These are phyloP conservation scores for Toxicodendron radicans DNA, from an alignment of 345 rosid genomes.

Conservation along the genomic window DNA sequence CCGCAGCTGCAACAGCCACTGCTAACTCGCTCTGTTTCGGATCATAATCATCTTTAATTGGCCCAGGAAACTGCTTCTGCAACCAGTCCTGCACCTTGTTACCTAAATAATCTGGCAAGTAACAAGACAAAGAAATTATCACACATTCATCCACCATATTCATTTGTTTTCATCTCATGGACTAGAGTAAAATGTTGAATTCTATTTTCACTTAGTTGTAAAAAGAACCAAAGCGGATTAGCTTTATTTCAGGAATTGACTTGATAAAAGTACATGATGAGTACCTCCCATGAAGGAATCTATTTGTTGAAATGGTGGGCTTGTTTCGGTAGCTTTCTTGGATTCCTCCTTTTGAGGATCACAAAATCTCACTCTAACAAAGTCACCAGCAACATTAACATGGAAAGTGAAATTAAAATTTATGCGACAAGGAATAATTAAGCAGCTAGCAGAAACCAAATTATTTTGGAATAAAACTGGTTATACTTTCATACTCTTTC, in stretches of 20 bases:
- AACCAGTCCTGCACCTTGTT: constrained; percentile 42
- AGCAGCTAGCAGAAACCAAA: neutral
- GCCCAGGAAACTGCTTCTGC: constrained; percentile 34
- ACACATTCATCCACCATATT: too few relatives aligned
- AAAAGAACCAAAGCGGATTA: neutral
- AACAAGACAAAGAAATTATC: neutral
- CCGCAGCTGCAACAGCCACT: constrained; percentile 60
- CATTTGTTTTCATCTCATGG: neutral
- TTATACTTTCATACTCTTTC: neutral
- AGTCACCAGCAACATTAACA: neutral
- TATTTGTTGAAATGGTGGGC: neutral
- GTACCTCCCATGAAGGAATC: neutral
- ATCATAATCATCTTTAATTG: constrained; percentile 32
- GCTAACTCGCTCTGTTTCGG: constrained; percentile 41
- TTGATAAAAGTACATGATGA: neutral
- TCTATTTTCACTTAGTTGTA: neutral
- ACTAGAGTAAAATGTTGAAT: neutral
- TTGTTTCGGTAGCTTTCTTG: neutral
- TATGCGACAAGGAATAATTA: neutral
- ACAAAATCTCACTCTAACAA: constrained; percentile 33
- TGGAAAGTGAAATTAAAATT: neutral
- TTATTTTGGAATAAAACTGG: neutral
- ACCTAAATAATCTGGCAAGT: constrained; percentile 27
- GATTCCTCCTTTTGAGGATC: constrained; percentile 18
- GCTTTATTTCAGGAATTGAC: too few relatives aligned